A percentile compares a stretch with the other conserved stretches of the same genome.
Evolutionary conservation across 495 filamentous ascomycete genomes (phyloP).

Genomic region (Massariosphaeria phaeospora): DNA sequence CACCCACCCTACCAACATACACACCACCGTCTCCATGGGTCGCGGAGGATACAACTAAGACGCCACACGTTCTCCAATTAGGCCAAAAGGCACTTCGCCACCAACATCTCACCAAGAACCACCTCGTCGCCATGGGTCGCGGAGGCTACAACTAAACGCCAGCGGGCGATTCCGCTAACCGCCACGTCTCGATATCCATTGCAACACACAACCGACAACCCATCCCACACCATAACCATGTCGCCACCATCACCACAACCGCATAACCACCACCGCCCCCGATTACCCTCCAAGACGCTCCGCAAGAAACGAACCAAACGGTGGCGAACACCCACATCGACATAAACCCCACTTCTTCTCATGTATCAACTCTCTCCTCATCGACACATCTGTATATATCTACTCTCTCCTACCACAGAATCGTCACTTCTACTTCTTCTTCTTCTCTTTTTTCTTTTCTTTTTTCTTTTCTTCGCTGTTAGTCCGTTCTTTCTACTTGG

Average conservation of each 20-base stretch:
- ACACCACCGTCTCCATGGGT: slow-evolving; percentile 41
- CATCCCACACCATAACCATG: slow-evolving; percentile 1
- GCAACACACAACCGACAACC: background rate
- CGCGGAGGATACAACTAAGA: slow-evolving; percentile 55
- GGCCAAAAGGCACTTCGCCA: background rate
- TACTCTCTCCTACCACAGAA: no score
- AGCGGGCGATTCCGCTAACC: background rate
- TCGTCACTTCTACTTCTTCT: slow-evolving; percentile 1
- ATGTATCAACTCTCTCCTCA: no score
- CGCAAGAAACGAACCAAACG: slow-evolving; percentile 25
- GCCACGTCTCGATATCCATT: background rate
- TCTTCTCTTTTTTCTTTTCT: slow-evolving; percentile 1
- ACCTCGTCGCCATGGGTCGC: background rate
- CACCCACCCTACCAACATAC: background rate
- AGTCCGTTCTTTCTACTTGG: background rate
- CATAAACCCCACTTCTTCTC: background rate
- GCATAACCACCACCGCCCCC: background rate
- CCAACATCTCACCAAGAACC: background rate
- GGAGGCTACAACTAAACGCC: no score
- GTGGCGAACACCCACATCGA: slow-evolving; percentile 1
- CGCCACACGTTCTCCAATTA: background rate
- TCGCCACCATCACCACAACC: slow-evolving; percentile 5
- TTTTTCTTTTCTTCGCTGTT: slow-evolving; percentile 5
- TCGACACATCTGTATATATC: no score
- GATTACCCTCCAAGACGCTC: slow-evolving; percentile 3